phyloP scores from a whole-genome alignment of 345 rosid genomes.

The Rhodomyrtus tomentosa region DNA sequence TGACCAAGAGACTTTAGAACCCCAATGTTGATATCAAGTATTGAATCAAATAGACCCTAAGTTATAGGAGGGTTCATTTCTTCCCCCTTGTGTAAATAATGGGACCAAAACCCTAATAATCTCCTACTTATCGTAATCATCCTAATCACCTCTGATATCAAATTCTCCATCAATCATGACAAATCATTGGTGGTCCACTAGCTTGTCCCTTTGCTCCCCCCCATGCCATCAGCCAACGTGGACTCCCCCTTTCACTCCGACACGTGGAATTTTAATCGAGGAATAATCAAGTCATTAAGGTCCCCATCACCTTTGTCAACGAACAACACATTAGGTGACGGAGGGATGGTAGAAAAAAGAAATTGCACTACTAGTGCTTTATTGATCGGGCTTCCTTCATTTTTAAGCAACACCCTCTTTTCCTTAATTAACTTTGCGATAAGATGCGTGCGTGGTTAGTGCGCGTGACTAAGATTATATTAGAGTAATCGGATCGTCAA shows the following conservation, averaged over 20 bases:
- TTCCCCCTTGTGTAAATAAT: not conserved
- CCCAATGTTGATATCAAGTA: no score
- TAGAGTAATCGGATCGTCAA: not conserved
- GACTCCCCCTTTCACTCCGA: not conserved
- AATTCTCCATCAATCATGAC: not conserved
- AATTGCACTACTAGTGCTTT: not conserved
- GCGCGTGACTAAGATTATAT: not conserved
- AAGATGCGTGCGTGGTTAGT: not conserved
- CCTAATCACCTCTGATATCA: not conserved
- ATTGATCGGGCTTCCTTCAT: not conserved
- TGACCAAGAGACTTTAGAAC: no score
- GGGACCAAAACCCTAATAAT: not conserved
- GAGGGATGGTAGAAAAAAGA: not conserved
- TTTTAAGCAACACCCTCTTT: not conserved
- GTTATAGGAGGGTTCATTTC: not conserved
- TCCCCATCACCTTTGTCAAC: not conserved
- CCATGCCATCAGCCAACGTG: not conserved
- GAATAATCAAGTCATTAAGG: not conserved
- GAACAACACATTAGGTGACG: not conserved
- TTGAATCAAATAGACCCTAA: no score
- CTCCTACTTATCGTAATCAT: not conserved
- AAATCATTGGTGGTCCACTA: not conserved
- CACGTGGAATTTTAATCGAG: not conserved
- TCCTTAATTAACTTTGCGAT: not conserved
- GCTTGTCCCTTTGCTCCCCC: not conserved